Conservation (phyloP, 2,329 filamentous ascomycete species). For the Verticillium isaacii region DNA sequence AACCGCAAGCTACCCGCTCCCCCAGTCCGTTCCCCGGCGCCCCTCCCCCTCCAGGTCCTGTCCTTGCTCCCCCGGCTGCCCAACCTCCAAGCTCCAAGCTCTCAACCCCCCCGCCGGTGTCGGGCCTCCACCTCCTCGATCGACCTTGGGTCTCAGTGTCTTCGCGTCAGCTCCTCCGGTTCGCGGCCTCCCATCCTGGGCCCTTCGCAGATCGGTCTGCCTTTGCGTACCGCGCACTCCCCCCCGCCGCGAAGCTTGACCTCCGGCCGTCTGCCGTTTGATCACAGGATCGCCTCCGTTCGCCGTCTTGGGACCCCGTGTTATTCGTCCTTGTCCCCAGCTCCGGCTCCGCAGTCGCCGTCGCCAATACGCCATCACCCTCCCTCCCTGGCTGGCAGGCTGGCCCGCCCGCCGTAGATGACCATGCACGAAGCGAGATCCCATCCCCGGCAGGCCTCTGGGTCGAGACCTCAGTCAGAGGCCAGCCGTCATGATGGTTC, state of each 20-base stretch:
- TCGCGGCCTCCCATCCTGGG: neutral
- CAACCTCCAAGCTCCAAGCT: neutral
- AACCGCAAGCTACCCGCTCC: neutral
- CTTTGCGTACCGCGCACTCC: neutral
- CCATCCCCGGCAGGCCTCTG: neutral
- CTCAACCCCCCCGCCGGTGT: neutral
- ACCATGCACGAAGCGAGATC: neutral
- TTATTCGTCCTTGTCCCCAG: neutral
- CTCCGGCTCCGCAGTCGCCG: neutral
- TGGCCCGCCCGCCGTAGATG: neutral
- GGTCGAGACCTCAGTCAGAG: neutral
- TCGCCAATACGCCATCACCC: neutral
- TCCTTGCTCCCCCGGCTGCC: neutral
- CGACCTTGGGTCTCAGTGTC: neutral
- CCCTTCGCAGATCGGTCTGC: neutral
- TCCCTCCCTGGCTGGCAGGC: neutral
- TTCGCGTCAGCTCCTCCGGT: neutral
- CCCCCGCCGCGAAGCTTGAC: neutral
- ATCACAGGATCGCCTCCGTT: neutral
- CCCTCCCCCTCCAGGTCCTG: neutral
- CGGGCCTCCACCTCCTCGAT: neutral
- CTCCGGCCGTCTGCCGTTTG: neutral
- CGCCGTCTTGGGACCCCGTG: neutral
- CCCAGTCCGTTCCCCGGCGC: neutral
- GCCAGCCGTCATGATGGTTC: neutral